A percentile compares a stretch with the other conserved stretches of the same genome.
These are phyloP conservation scores for Phialemonium atrogriseum DNA, from an alignment of 2,329 filamentous ascomycete species.

Conservation along the genomic window DNA sequence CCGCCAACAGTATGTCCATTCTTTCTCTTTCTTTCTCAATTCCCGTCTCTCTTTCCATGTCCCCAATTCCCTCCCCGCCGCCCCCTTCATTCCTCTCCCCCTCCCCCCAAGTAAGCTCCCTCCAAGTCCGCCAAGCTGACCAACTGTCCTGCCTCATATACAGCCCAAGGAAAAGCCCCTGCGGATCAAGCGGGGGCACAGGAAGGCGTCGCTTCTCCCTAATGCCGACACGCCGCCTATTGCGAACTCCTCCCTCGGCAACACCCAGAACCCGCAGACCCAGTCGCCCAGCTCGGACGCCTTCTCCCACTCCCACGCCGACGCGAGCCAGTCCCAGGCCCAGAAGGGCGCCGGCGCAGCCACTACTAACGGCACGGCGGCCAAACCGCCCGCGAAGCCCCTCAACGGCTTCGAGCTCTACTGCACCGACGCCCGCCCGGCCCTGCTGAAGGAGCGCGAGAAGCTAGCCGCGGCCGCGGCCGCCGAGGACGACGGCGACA, in stretches of 20 bases:
- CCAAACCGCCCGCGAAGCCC: conserved; percentile 33
- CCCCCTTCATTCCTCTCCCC: conserved; percentile 8
- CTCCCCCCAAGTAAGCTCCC: conserved; percentile 8
- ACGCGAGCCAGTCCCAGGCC: conserved; percentile 18
- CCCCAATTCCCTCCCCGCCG: conserved; percentile 6
- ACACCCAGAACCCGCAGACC: conserved; percentile 36
- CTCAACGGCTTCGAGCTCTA: conserved; percentile 47
- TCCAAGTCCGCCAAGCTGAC: conserved; percentile 12
- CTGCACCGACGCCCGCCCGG: conserved; percentile 39
- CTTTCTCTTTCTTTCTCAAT: conserved; percentile 4
- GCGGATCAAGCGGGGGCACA: conserved; percentile 63
- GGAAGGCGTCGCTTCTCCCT: conserved; percentile 46
- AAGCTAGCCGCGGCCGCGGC: conserved; percentile 16
- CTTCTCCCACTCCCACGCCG: conserved; percentile 40
- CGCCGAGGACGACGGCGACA: conserved; percentile 5
- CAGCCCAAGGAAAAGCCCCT: conserved; percentile 73
- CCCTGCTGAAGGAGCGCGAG: conserved; percentile 35
- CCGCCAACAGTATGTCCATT: conserved; percentile 59
- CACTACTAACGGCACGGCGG: conserved; percentile 19
- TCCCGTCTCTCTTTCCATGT: too few species aligned
- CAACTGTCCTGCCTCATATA: conserved; percentile 13
- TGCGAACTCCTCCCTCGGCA: conserved; percentile 28
- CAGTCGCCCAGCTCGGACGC: conserved; percentile 43
- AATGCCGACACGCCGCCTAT: conserved; percentile 27
- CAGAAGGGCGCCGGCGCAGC: conserved; percentile 17